Base-by-base conservation (phyloP, 2,329 filamentous ascomycete genomes). In the Bipolaris bicolor region DNA sequence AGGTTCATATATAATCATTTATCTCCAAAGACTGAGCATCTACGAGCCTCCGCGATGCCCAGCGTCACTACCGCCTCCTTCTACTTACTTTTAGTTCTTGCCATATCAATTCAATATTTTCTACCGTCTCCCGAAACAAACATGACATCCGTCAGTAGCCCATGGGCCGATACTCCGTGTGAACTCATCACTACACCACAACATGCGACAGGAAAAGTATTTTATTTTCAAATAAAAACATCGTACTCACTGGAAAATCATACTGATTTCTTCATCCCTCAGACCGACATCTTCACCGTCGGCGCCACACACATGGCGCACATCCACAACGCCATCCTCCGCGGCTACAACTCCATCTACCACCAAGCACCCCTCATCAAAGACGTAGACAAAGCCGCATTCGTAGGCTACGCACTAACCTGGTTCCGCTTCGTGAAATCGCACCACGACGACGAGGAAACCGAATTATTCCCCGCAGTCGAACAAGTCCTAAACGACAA, bases 281-380 rank as follows among this genome's bases (percentile, higher is more conserved):
- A 74, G 68, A 64, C 64, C 11, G 72, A 75, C 44, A 69, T 71
- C 6, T 75, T 72, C 56, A 76, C 72, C 5, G 62, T 58, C 6
- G 72, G 72, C n/a, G 71, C 73, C 31, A 69, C 71, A 15, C 71
- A 76, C 45, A 75, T 77, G 76, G 69, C 75, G 7, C 66, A 76
- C 36, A 68, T 78, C 10, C 77, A 79, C 63, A 79, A 79, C 41
- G 65, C 74, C 0, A 73, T 79, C 37, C 61, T 79, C 6, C 68
- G 77, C 34, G 75, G 75, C 36, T 78, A 75, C 62, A 79, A 79
- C 62, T 72, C 72, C 15, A 77, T 78, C 24, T 78, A 77, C 52
- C 65, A 72, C 0, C 77, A 79, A 67, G 73, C 75, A 0, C 72
- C 70, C 0, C 58, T 73, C 52, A 57, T 77, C 7, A 64, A 59